Evolutionary conservation across 1,284 basidiomycete genomes (phyloP), one percentile per base, ranked within the genome.

Genomic region (Moesziomyces aphidis): DNA sequence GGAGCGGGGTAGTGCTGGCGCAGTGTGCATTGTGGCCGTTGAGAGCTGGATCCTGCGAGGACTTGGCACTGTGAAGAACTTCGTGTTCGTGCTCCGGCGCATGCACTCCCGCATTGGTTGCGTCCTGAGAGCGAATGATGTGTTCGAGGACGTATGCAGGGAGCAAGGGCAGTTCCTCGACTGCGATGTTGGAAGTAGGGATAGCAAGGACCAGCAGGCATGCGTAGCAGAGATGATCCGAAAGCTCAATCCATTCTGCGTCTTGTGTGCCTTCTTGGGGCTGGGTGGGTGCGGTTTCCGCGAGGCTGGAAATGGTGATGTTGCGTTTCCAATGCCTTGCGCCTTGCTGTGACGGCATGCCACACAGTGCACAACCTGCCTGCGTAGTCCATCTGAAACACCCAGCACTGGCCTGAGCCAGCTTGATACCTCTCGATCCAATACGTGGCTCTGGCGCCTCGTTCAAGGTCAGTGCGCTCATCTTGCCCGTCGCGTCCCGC

Each of bases 251-350:
- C 51, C 50, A 64, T 10, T 34, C 44, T 19, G 24, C 28, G n/a
- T 28, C 48, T 4, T 4, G 3, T 10, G 22, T 10, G 13, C 15
- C n/a, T 42, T 31, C 9, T 5, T 4, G 31, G 3, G 51, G 53
- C 24, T 46, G 21, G 19, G n/a, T 28, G 2, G 61, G 59, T 15
- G 55, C 61, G 10, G 59, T 61, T 34, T 72, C 58, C n/a, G 43
- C 36, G 17, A 65, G 57, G 22, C 59, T 51, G n/a, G 61, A 62
- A 15, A 82, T 79, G 19, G 75, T 78, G 42, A 76, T 78, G 44
- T 76, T 50, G n/a, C 68, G 55, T 61, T 77, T 80, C 81, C 82
- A 83, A 17, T 61, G 58, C 7, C 74, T 61, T 4, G 80, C 78
- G 13, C 63, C 59, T 4, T 53, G 48, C 26, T 77, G 69, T 15